Conservation (phyloP, 257 asterid species). For the Rehmannia glutinosa region DNA sequence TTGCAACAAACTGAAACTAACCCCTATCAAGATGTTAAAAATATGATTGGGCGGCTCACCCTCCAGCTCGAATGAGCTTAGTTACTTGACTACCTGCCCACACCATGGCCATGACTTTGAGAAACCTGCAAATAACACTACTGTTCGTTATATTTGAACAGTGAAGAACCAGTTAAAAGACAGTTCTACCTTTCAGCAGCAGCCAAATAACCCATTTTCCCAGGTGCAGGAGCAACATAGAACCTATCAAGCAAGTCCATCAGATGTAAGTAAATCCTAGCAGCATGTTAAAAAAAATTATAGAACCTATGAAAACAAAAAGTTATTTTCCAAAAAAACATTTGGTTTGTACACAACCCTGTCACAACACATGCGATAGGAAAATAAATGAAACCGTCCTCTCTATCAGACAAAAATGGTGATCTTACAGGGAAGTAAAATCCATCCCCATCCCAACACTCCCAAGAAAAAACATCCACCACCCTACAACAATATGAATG, state of each 20-base stretch:
- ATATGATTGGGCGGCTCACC: conserved; percentile 46
- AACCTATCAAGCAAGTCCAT: conserved; percentile 45
- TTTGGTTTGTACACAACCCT: not conserved
- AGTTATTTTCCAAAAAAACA: not conserved
- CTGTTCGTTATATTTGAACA: conserved; percentile 12
- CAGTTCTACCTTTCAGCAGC: conserved; percentile 64
- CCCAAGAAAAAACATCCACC: too few relatives aligned
- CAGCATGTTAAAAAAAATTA: not conserved
- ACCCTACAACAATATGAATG: too few relatives aligned
- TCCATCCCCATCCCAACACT: not conserved
- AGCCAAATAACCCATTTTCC: conserved; percentile 77
- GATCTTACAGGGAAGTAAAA: not conserved
- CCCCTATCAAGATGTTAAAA: conserved; percentile 12
- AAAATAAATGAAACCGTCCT: too few relatives aligned
- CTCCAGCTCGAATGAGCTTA: conserved; percentile 86
- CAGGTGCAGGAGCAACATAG: conserved; percentile 80
- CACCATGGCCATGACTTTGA: conserved; percentile 91
- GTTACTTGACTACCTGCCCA: conserved; percentile 99
- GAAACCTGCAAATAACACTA: conserved; percentile 53
- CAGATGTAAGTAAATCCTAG: not conserved
- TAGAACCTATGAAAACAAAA: not conserved
- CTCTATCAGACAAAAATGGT: too few relatives aligned
- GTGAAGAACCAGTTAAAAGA: not conserved
- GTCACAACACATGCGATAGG: not conserved
- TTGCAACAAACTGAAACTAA: conserved; percentile 11